Conservation (phyloP, 352 stramenopile genomes). For the Globisporangium rhizosaccharum region DNA sequence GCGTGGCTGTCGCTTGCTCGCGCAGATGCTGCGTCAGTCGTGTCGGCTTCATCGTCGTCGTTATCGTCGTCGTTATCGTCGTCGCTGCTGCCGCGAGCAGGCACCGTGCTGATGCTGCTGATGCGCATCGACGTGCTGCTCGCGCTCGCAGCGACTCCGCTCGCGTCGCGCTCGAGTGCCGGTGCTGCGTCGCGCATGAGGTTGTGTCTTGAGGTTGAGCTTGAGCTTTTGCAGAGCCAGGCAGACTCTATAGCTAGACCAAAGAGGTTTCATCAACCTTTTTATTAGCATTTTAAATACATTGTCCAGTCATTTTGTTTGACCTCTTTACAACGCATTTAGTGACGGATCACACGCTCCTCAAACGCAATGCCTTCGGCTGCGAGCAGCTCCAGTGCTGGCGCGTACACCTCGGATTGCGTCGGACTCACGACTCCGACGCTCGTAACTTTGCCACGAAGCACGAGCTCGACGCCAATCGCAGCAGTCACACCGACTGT, state of each 20-base stretch:
- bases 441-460: constrained; percentile 37
- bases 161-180: not conserved
- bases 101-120: no score
- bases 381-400: constrained; percentile 30
- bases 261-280: no score
- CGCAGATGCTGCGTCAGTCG: not conserved
- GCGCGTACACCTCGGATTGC: constrained; percentile 47
- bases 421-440: constrained; percentile 58
- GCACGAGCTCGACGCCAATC: constrained; percentile 68
- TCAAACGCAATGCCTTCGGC: constrained; percentile 45
- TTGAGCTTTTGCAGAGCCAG: no score
- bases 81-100: not conserved
- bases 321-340: not conserved
- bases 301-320: no score
- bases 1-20: not conserved
- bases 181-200: no score
- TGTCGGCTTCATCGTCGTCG: no score
- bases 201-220: no score
- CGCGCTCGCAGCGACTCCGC: not conserved
- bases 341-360: constrained; percentile 6
- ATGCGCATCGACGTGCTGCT: not conserved
- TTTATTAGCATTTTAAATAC: no score
- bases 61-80: not conserved
- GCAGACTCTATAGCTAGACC: no score
- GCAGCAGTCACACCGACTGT: constrained; percentile 83